A percentile compares a stretch with the other conserved stretches of the same genome.
Evolutionary conservation across 345 rosid genomes (phyloP).

Genomic region (Jatropha curcas): DNA sequence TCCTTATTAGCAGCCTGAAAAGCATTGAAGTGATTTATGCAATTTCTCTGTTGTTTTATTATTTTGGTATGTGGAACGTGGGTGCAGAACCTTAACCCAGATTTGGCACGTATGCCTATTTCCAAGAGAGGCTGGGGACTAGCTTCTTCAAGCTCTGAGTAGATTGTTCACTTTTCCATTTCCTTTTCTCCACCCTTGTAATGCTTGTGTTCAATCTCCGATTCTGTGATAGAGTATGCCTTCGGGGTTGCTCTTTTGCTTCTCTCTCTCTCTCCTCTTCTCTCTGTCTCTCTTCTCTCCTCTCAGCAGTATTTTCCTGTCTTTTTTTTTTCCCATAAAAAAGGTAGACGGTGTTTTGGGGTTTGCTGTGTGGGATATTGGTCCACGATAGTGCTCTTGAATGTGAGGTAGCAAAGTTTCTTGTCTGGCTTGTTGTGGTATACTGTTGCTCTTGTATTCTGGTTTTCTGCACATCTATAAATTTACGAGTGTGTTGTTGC

Average conservation of each 20-base stretch:
- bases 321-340: not conserved
- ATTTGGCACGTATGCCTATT: conserved; percentile 85
- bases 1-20: conserved; percentile 43
- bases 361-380: not conserved
- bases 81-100: conserved; percentile 53
- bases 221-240: not conserved
- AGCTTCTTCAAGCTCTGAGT: conserved; percentile 99
- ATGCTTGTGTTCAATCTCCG: not conserved
- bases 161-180: conserved; percentile 38
- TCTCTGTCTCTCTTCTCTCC: not conserved
- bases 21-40: not conserved
- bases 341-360: no score
- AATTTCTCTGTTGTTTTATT: not conserved
- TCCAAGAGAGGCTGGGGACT: conserved; percentile 94
- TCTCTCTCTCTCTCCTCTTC: not conserved
- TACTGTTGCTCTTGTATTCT: not conserved
- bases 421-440: not conserved
- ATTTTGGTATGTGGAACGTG: conserved; percentile 10
- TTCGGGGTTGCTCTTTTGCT: not conserved
- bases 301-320: not conserved
- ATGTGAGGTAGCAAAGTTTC: no score
- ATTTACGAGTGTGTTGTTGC: conserved; percentile 13
- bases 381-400: not conserved
- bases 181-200: not conserved
- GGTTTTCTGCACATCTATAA: not conserved